Percentiles rank a stretch among this genome's conserved stretches.
Evolutionary conservation across 2,329 filamentous ascomycete genomes (phyloP).

Genomic region (Coniochaeta ligniaria): DNA sequence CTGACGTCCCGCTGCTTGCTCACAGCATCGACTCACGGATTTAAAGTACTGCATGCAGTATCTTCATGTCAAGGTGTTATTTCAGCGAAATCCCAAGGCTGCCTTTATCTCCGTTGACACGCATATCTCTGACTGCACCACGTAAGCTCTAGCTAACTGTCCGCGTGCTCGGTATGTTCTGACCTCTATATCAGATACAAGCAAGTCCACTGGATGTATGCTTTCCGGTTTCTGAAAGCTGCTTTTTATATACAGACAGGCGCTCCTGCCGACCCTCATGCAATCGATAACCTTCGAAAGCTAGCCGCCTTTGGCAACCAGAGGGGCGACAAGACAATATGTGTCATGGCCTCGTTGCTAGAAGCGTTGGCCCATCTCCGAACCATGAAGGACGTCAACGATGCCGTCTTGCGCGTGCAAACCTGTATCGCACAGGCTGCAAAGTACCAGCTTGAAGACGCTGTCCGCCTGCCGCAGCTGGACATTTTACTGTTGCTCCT

Average conservation of each 20-base stretch:
- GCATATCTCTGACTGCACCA: slow-evolving; percentile 60
- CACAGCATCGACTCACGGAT: slow-evolving; percentile 50
- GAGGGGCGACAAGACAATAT: slow-evolving; percentile 56
- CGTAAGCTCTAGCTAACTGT: slow-evolving; percentile 32
- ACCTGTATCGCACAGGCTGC: slow-evolving; percentile 66
- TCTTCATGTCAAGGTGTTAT: slow-evolving; percentile 61
- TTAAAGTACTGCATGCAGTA: slow-evolving; percentile 75
- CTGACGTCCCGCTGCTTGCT: slow-evolving; percentile 7
- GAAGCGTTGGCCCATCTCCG: slow-evolving; percentile 65
- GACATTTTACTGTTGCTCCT: slow-evolving; percentile 59
- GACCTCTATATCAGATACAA: slow-evolving; percentile 39
- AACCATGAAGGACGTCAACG: slow-evolving; percentile 44
- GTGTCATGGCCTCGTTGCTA: slow-evolving; percentile 57
- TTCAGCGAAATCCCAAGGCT: slow-evolving; percentile 63
- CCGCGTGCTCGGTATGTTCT: background rate
- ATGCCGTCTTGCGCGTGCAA: slow-evolving; percentile 64
- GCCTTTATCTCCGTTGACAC: slow-evolving; percentile 66
- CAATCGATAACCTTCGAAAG: slow-evolving; percentile 61
- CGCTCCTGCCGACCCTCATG: slow-evolving; percentile 52
- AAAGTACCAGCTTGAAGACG: slow-evolving; percentile 61
- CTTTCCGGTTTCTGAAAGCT: slow-evolving; percentile 66
- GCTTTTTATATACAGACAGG: slow-evolving; percentile 59
- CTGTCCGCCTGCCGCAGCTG: slow-evolving; percentile 59
- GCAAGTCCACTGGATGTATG: slow-evolving; percentile 68
- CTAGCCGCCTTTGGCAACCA: slow-evolving; percentile 53